These are phyloP conservation scores for Nectriaceae sp. DNA, from an alignment of 2,329 filamentous ascomycete species.

Conservation along the genomic window DNA sequence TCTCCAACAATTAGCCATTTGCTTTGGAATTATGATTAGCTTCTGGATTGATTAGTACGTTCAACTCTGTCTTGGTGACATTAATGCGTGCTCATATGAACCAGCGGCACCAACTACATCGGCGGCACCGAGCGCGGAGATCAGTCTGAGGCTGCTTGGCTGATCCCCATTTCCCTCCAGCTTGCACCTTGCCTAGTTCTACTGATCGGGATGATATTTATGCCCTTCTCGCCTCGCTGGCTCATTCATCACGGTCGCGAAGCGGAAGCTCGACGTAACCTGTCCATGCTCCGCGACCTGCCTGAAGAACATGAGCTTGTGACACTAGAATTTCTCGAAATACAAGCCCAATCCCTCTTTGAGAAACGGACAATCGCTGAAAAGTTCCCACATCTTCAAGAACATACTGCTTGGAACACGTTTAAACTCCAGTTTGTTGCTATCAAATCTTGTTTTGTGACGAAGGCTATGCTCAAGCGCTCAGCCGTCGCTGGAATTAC, in stretches of 20 bases:
- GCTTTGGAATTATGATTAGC: slow-evolving; percentile 64
- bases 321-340: slow-evolving; percentile 78
- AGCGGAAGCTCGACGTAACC: slow-evolving; percentile 62
- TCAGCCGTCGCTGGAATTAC: slow-evolving; percentile 64
- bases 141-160: slow-evolving; percentile 72
- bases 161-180: slow-evolving; percentile 72
- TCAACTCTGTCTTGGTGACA: accelerated
- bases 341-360: slow-evolving; percentile 76
- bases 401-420: slow-evolving; percentile 62
- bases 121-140: slow-evolving; percentile 49
- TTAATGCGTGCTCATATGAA: slow-evolving; percentile 4
- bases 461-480: slow-evolving; percentile 65
- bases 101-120: slow-evolving; percentile 63
- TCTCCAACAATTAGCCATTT: slow-evolving; percentile 55
- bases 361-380: slow-evolving; percentile 71
- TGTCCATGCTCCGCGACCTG: slow-evolving; percentile 66
- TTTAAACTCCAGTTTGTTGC: slow-evolving; percentile 71
- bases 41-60: slow-evolving; percentile 63
- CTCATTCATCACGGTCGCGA: slow-evolving; percentile 71
- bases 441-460: slow-evolving; percentile 64
- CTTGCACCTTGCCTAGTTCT: slow-evolving; percentile 67
- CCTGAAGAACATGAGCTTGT: slow-evolving; percentile 66
- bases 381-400: slow-evolving; percentile 65
- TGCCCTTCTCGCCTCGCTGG: slow-evolving; percentile 80
- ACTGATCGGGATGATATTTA: slow-evolving; percentile 71